Base-by-base conservation (phyloP, 2,329 filamentous ascomycete species). In the Epichloe aotearoae region DNA sequence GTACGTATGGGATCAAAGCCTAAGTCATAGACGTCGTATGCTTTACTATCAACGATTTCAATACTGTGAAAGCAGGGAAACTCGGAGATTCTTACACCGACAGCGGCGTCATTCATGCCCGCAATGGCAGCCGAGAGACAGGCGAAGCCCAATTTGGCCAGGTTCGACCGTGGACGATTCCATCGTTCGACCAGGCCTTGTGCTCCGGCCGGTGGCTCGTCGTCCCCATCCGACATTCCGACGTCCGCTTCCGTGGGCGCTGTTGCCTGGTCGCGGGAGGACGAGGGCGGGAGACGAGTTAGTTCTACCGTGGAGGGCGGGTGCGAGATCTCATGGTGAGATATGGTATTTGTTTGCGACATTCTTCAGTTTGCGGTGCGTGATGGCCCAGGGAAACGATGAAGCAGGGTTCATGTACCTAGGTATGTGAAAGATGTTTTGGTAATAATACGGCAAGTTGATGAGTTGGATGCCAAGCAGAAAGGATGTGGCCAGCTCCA, bases 21-120 rank as follows among this genome's bases (percentile, higher is more conserved):
- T 61, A 33, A 26, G 15, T 7, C 8, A 8, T 30, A 30, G 8
- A 30, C 1, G 26, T 30, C 26, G 26, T 10, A 30, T 30, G 8
- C 26, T 1, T 30, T 30, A 30, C 26, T 1, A 30, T 30, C 26
- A 30, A 10, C 10, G 8, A 30, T 10, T 10, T 30, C 26, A 4
- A n/a, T 38, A 2, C n/a, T 38, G 36, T n/a, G 36, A 15, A 8
- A 38, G 36, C 12, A n/a, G 36, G 19, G 17, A 26, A 26, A 63
- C 8, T 30, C 8, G 26, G 26, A 8, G 26, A 30, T 30, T 30
- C 70, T 51, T 68, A 77, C 76, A 48, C 79, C 79, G 49, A 78
- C 74, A 15, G 77, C 74, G 3, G 75, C 80, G 61, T 84, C 81
- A 54, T 83, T 83, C 64, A 79, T 73, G 0, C 81, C 81, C 54